phyloP scores from a whole-genome alignment of 495 filamentous ascomycete genomes.

The Pseudomonodictys pantanalensis region DNA sequence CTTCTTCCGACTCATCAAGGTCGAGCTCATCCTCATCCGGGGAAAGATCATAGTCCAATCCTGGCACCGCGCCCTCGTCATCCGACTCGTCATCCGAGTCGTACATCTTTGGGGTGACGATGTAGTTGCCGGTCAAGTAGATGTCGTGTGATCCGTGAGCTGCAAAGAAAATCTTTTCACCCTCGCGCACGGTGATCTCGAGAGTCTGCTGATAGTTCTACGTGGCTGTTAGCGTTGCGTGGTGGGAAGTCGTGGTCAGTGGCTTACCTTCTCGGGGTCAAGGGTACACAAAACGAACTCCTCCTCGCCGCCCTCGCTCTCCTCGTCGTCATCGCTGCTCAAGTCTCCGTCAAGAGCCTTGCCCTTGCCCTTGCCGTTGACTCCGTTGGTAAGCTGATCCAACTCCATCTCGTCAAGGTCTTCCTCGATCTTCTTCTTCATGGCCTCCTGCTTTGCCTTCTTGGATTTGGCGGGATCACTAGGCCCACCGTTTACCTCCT shows the following conservation, averaged over 20 bases:
- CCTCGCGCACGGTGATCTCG: constrained; percentile 80
- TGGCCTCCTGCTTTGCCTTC: constrained; percentile 70
- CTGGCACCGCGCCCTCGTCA: constrained; percentile 27
- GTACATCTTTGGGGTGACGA: constrained; percentile 61
- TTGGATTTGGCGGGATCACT: constrained; percentile 86
- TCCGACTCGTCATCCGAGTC: constrained; percentile 56
- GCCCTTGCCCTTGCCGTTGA: constrained; percentile 72
- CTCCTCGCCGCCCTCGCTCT: constrained; percentile 64
- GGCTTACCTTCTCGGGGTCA: constrained; percentile 71
- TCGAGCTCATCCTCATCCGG: constrained; percentile 73
- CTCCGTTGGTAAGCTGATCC: constrained; percentile 59
- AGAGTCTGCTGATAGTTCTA: constrained; percentile 95
- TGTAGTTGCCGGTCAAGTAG: constrained; percentile 93
- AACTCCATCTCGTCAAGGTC: constrained; percentile 54
- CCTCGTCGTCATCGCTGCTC: constrained; percentile 55
- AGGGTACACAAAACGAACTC: constrained; percentile 92
- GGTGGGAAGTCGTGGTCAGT: neutral
- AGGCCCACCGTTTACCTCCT: constrained; percentile 80
- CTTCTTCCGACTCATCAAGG: constrained; percentile 64
- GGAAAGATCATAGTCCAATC: constrained; percentile 67
- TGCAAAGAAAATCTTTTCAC: constrained; percentile 86
- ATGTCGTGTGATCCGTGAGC: constrained; percentile 86
- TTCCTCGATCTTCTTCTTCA: constrained; percentile 47
- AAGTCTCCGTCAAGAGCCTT: constrained; percentile 65
- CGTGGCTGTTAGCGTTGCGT: constrained; percentile 36